Conservation (phyloP, 1,284 basidiomycete species). For the Ganoderma sinense region DNA sequence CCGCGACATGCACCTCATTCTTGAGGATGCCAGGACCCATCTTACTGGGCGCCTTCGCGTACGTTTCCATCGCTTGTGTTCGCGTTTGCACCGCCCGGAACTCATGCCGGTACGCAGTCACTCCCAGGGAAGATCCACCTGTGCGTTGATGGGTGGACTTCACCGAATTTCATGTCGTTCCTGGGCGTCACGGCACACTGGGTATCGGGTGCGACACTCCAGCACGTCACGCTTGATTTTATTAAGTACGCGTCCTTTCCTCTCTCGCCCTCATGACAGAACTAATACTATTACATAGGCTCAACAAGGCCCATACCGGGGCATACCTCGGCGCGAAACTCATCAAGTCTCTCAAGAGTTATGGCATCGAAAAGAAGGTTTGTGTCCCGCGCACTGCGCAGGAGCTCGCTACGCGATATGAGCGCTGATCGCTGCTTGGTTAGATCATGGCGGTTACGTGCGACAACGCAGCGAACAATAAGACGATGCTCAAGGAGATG, state of each 20-base stretch:
- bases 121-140: not conserved
- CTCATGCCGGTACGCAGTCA: not conserved
- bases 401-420: too few species aligned
- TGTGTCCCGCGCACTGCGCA: too few species aligned
- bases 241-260: not conserved
- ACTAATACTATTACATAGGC: not conserved
- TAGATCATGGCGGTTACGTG: not conserved
- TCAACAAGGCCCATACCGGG: not conserved
- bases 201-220: not conserved
- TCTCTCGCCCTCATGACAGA: too few species aligned
- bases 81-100: too few species aligned
- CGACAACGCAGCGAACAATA: not conserved
- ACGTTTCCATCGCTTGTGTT: not conserved
- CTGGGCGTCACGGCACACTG: not conserved
- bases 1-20: not conserved
- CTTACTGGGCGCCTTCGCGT: not conserved
- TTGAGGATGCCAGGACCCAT: not conserved
- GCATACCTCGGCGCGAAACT: not conserved
- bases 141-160: not conserved
- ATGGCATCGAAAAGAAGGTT: not conserved
- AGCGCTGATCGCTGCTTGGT: too few species aligned
- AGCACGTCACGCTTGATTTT: not conserved
- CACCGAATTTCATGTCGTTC: not conserved
- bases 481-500: not conserved
- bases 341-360: not conserved